Base-by-base conservation (phyloP, 129 eudicot species). In the Tagetes patula region DNA sequence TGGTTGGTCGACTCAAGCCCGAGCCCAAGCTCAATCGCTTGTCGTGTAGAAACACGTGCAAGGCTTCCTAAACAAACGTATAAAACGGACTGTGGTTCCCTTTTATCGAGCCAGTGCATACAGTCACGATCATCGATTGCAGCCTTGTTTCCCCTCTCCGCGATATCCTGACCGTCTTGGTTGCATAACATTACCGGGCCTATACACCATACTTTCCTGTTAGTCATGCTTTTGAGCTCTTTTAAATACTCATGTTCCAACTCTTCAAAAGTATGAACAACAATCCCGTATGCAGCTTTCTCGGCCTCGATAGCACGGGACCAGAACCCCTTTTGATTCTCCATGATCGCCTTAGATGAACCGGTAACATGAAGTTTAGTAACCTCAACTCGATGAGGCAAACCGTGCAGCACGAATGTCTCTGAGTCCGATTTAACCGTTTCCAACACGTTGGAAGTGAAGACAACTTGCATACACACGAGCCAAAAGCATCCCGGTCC, bases 151-250 rank as follows among this genome's bases (percentile, higher is more conserved):
- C 88, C 88, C 70, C 88, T 81, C 33, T 83, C 76, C 4, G 86
- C 65, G 69, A 75, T 70, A 27, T 87, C 86, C 1, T 0, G 13
- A 2, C 12, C 20, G 46, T 78, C 81, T 48, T 71, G 72, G 75
- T 85, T 90, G 67, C 78, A 77, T 1, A 81, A 38, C 9, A 87
- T 81, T 52, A 85, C 85, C 0, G 96, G 96, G 6, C 95, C 95
- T n/a, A 60, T 60, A 36, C 66, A 60, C 66, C 66, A 60, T 36
- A 60, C 66, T 60, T 36, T 60, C 3, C 20, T 36, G 66, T 36
- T 60, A 11, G 8, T 36, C 7, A 34, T 13, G 71, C 69, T 86
- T 3, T 11, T 39, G 11, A 33, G 73, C 53, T 73, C 84, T 0
- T 84, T 65, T 6, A 84, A 65, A 14, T 84, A 86, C 72, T 64